A percentile compares a stretch with the other conserved stretches of the same genome.
Conservation (phyloP, 1,139 yeast species). For the Magnusiomyces paraingens region DNA sequence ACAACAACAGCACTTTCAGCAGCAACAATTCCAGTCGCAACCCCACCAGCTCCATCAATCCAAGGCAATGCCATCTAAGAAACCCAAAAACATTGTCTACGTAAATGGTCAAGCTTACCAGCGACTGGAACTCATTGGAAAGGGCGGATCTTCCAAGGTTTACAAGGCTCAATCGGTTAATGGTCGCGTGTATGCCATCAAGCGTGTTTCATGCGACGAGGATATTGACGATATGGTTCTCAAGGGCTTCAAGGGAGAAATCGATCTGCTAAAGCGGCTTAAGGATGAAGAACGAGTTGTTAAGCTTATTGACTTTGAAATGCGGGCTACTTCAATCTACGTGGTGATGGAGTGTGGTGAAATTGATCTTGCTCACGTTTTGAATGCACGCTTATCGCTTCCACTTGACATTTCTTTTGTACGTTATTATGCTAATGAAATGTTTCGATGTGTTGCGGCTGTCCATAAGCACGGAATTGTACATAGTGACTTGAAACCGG, state of each 20-base stretch:
- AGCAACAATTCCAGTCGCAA: conserved; percentile 4
- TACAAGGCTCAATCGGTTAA: conserved; percentile 64
- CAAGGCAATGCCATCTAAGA: conserved; percentile 7
- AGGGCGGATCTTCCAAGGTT: conserved; percentile 93
- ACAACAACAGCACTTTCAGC: conserved; percentile 15
- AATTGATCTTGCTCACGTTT: conserved; percentile 77
- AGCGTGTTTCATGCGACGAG: conserved; percentile 66
- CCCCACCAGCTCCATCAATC: neutral
- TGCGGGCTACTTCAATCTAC: conserved; percentile 56
- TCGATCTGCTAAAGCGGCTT: conserved; percentile 60
- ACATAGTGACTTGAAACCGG: conserved; percentile 93
- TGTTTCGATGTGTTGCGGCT: conserved; percentile 75
- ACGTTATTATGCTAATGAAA: conserved; percentile 71
- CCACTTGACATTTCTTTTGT: conserved; percentile 73
- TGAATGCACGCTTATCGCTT: conserved; percentile 46
- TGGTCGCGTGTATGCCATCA: conserved; percentile 62
- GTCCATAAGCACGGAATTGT: conserved; percentile 87
- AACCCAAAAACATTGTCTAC: conserved; percentile 27
- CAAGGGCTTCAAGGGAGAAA: conserved; percentile 83
- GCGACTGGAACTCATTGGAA: conserved; percentile 71
- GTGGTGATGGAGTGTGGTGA: conserved; percentile 96
- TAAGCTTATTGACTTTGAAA: conserved; percentile 63
- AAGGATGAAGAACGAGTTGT: conserved; percentile 69
- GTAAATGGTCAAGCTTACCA: conserved; percentile 65
- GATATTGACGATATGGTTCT: conserved; percentile 72